phyloP scores from a whole-genome alignment of 768 basidiomycete genomes.

The Russula sp. region DNA sequence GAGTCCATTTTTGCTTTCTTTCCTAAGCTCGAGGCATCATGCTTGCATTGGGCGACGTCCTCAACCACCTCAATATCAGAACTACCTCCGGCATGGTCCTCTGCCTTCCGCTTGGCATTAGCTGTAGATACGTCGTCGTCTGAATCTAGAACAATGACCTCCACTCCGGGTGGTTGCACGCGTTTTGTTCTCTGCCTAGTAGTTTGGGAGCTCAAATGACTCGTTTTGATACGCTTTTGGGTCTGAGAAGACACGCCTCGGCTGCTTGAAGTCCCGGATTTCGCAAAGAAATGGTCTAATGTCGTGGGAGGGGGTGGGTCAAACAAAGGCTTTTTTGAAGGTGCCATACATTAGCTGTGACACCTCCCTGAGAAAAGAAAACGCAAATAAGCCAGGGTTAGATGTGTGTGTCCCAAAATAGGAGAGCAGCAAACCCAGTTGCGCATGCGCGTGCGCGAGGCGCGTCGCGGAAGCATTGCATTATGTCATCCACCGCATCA shows the following conservation, averaged over 20 bases:
- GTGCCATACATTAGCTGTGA: conserved; percentile 6
- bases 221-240: neutral
- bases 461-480: no score
- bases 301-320: conserved; percentile 9
- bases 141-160: conserved; percentile 30
- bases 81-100: conserved; percentile 4
- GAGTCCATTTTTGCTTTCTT: conserved; percentile 9
- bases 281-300: conserved; percentile 18
- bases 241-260: neutral
- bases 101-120: conserved; percentile 11
- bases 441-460: neutral
- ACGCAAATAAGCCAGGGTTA: neutral
- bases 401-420: neutral
- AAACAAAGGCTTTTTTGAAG: conserved; percentile 11
- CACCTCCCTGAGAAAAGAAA: neutral
- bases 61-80: conserved; percentile 23
- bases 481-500: no score
- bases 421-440: neutral
- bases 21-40: neutral
- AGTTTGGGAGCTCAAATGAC: neutral
- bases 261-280: neutral
- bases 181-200: conserved; percentile 1
- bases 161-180: conserved; percentile 2
- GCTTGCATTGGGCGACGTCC: neutral
- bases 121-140: conserved; percentile 24